Evolutionary conservation across 345 rosid genomes (phyloP).

Genomic region (Heritiera littoralis): DNA sequence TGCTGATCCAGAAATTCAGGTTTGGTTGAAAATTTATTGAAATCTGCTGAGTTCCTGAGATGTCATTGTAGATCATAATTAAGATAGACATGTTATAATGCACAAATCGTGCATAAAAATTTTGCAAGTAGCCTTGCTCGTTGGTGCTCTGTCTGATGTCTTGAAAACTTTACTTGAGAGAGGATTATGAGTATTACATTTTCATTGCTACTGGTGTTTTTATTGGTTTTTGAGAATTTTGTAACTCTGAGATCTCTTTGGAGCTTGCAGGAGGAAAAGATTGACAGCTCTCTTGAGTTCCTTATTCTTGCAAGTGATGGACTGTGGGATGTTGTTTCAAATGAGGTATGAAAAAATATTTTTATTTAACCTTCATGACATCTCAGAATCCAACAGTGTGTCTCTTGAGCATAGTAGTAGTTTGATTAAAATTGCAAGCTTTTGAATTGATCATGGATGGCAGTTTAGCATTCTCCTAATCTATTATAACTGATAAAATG

Average conservation of each 20-base stretch:
- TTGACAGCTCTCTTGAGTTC: constrained; percentile 93
- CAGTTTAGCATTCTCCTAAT: neutral
- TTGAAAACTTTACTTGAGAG: neutral
- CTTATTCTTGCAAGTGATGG: constrained; percentile 99
- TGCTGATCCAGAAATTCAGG: constrained; percentile 99
- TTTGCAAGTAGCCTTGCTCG: neutral
- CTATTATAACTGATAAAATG: neutral
- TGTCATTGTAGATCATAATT: constrained; percentile 8
- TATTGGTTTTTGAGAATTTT: neutral
- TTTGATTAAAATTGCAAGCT: neutral
- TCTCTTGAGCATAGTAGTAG: neutral
- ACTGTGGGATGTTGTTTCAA: constrained; percentile 95
- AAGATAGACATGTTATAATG: neutral
- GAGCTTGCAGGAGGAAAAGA: constrained; percentile 80
- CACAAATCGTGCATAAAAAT: neutral
- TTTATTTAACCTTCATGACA: neutral
- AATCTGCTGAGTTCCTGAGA: neutral
- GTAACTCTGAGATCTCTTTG: constrained; percentile 10
- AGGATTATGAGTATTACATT: neutral
- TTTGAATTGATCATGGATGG: neutral
- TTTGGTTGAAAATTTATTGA: constrained; percentile 18
- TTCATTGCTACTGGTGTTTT: neutral
- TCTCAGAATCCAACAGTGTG: neutral
- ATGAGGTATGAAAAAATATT: constrained; percentile 56
- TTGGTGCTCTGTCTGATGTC: neutral